phyloP scores from a whole-genome alignment of 495 filamentous ascomycete genomes.

The Penicillium coffeae region DNA sequence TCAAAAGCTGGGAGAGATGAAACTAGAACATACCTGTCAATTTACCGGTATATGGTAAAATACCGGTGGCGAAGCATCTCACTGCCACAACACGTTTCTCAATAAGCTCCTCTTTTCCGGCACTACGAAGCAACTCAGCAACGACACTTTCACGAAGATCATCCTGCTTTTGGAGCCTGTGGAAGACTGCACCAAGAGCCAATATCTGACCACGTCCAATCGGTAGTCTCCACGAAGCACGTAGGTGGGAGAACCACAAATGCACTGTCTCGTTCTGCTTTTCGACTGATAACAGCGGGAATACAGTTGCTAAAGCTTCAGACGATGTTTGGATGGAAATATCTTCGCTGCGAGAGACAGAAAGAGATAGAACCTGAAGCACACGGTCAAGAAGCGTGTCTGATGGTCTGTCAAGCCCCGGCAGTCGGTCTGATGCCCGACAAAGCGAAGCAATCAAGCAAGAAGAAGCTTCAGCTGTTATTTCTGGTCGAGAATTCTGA shows the following conservation, averaged over 20 bases:
- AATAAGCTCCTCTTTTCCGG: constrained; percentile 45
- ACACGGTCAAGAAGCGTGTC: constrained; percentile 31
- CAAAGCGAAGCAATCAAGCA: constrained; percentile 48
- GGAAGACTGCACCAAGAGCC: constrained; percentile 40
- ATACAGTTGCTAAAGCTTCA: constrained; percentile 38
- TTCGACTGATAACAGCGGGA: constrained; percentile 31
- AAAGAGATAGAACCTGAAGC: constrained; percentile 39
- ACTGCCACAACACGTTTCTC: constrained; percentile 59
- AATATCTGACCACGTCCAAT: constrained; percentile 45
- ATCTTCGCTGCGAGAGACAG: constrained; percentile 44
- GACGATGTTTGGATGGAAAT: constrained; percentile 46
- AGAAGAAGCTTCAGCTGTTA: constrained; percentile 63
- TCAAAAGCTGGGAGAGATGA: background rate
- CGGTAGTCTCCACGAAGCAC: constrained; percentile 33
- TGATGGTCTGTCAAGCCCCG: constrained; percentile 12
- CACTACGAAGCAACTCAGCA: constrained; percentile 31
- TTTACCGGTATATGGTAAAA: constrained; percentile 42
- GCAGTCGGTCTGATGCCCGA: constrained; percentile 10
- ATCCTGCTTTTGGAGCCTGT: constrained; percentile 20
- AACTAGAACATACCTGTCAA: constrained; percentile 1
- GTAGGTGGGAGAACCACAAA: constrained; percentile 37
- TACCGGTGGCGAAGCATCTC: constrained; percentile 51
- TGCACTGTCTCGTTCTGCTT: constrained; percentile 34
- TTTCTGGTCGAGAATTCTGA: constrained; percentile 59
- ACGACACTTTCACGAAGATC: constrained; percentile 24